These are phyloP conservation scores for Madurella mycetomatis DNA, from an alignment of 2,329 filamentous ascomycete genomes.

Conservation along the genomic window DNA sequence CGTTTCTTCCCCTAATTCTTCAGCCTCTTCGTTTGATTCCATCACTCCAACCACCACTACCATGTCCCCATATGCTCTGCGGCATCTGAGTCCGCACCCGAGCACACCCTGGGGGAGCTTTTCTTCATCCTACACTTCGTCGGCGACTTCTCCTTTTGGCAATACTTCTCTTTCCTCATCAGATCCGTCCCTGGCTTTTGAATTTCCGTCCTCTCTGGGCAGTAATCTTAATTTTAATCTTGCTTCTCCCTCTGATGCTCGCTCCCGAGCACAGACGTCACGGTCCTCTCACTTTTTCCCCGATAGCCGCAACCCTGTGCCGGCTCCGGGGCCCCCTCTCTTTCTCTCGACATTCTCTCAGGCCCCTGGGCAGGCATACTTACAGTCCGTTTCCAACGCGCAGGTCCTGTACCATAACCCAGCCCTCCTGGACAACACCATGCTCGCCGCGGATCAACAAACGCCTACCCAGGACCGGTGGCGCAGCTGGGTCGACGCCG, in stretches of 20 bases:
- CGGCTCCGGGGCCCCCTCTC: conserved; percentile 13
- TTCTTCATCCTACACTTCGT: conserved; percentile 22
- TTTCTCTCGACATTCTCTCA: conserved; percentile 17
- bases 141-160: conserved; percentile 18
- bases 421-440: conserved; percentile 23
- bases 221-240: conserved; percentile 20
- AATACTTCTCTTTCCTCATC: conserved; percentile 18
- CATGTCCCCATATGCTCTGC: conserved; percentile 20
- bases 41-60: conserved; percentile 17
- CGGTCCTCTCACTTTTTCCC: conserved; percentile 26
- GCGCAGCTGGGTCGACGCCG: conserved; percentile 49
- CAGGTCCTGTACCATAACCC: conserved; percentile 30
- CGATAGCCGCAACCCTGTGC: conserved; percentile 12
- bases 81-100: conserved; percentile 17
- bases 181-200: conserved; percentile 14
- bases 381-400: conserved; percentile 26
- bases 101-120: conserved; percentile 20
- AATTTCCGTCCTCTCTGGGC: conserved; percentile 11
- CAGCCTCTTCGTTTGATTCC: conserved; percentile 22
- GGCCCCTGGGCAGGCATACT: conserved; percentile 27
- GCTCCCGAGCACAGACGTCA: conserved; percentile 12
- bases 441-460: conserved; percentile 17
- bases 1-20: conserved; percentile 24
- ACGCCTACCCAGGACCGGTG: conserved; percentile 35
- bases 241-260: conserved; percentile 9